Evolutionary conservation across 306 rosid species (phyloP), one percentile per base, ranked within the genome.

Genomic region (Glycine tomentella): DNA sequence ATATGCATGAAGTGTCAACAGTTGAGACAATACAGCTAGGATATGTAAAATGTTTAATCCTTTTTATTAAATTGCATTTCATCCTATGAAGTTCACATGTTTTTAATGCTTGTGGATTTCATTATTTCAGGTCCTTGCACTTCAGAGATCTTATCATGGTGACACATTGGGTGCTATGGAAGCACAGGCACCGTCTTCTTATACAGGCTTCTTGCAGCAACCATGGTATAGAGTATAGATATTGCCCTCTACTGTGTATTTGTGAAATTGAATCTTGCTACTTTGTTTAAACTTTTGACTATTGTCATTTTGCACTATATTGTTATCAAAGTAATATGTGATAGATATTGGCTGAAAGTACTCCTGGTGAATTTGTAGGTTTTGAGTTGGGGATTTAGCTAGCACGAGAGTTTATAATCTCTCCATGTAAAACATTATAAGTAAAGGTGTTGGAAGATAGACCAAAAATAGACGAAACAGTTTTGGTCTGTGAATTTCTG

Each of bases 141-240:
- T 95, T 80, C 88, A 76, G 53, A 92, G 98, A 79, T 95, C 99
- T 52, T 95, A 93, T 88, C 98, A 93, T 62, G 99, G 99, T 51
- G 99, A 95, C 80, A 95, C 98, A 53, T 87, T 95, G 84, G 98
- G 98, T 87, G 99, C 99, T 74, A 93, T 95, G 99, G 98, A 93
- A 90, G 97, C 99, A 49, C 98, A 95, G 85, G 98, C 98, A 48
- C 96, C 98, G 58, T 95, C 99, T 65, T 82, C 93, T 85, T 95
- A 93, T 88, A 93, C 97, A 12, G 98, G 98, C 84, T 95, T 95
- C 85, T 90, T 95, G 72, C 99, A 95, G 87, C 99, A 95, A 76
- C 99, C 99, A 36, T 95, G 98, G 99, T 93, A 89, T 73, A 74
- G 36, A 57, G 99, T 93, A 89, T 73, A 74, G 36, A 57, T 40